Percentiles rank a stretch among this genome's conserved stretches.
phyloP scores from a whole-genome alignment of 2,329 filamentous ascomycete genomes.

The Raffaelea arxii region DNA sequence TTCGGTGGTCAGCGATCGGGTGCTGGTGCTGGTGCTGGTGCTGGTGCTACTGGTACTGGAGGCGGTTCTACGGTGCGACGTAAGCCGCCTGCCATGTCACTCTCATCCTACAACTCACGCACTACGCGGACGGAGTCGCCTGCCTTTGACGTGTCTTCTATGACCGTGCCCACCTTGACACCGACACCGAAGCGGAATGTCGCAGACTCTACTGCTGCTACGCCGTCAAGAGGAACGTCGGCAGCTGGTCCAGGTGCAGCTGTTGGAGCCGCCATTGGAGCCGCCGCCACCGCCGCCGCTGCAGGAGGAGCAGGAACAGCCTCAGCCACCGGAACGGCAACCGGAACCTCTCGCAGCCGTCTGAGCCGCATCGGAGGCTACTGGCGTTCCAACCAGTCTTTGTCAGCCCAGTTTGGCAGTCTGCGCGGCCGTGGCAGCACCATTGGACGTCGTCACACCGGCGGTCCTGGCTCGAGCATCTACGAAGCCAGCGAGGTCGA shows the following conservation, averaged over 20 bases:
- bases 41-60: too few species aligned
- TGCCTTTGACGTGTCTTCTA: conserved; percentile 32
- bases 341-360: conserved; percentile 31
- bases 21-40: too few species aligned
- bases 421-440: conserved; percentile 41
- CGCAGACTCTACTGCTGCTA: conserved; percentile 18
- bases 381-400: conserved; percentile 37
- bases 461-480: conserved; percentile 26
- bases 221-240: conserved; percentile 7
- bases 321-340: too few species aligned
- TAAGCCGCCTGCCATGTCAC: conserved; percentile 51
- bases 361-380: conserved; percentile 52
- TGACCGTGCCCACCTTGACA: conserved; percentile 47
- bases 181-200: conserved; percentile 33
- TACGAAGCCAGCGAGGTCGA: conserved; percentile 47
- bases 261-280: too few species aligned
- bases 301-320: too few species aligned
- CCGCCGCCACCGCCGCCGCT: too few species aligned
- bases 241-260: too few species aligned
- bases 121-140: conserved; percentile 59
- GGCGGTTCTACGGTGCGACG: conserved; percentile 31
- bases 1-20: conserved; percentile 22
- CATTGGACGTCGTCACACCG: conserved; percentile 13
- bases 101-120: conserved; percentile 74
- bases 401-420: conserved; percentile 37